Evolutionary conservation across 1,284 basidiomycete genomes (phyloP).

Genomic region (Ceraceosorus guamensis): DNA sequence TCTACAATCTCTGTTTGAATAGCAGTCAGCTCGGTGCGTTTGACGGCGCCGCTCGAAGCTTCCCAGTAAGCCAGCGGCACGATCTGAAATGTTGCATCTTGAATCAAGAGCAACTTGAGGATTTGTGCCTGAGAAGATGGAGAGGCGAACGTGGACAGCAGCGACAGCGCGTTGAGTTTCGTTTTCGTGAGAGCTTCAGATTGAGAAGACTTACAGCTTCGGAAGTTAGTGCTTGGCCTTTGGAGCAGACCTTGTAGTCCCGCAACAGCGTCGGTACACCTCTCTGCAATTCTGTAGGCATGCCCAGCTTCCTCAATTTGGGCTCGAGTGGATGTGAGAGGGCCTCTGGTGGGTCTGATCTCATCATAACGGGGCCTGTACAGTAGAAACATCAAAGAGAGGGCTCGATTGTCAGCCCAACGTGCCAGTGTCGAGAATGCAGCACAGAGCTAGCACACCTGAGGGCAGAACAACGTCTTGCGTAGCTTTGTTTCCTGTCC

Average conservation of each 20-base stretch:
- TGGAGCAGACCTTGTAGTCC: constrained; percentile 71
- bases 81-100: constrained; percentile 41
- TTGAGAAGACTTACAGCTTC: constrained; percentile 51
- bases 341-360: constrained; percentile 53
- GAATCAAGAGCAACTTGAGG: constrained; percentile 44
- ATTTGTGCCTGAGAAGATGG: constrained; percentile 33
- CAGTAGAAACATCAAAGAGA: no score
- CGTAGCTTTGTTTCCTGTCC: constrained; percentile 72
- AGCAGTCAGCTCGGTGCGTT: constrained; percentile 7
- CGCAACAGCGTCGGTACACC: constrained; percentile 76
- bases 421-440: neutral
- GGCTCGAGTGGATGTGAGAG: constrained; percentile 96
- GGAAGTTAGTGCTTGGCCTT: constrained; percentile 68
- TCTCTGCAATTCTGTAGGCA: constrained; percentile 73
- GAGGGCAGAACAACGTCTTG: constrained; percentile 69
- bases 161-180: neutral
- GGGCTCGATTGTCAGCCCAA: neutral
- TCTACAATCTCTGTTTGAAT: constrained; percentile 27
- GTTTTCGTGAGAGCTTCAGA: neutral
- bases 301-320: constrained; percentile 81
- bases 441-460: constrained; percentile 36
- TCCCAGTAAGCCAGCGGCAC: constrained; percentile 46
- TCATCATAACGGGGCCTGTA: constrained; percentile 30
- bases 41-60: constrained; percentile 18
- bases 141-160: no score